These are phyloP conservation scores for Ceratobasidium sp. DNA, from an alignment of 1,284 basidiomycete species.

Conservation along the genomic window DNA sequence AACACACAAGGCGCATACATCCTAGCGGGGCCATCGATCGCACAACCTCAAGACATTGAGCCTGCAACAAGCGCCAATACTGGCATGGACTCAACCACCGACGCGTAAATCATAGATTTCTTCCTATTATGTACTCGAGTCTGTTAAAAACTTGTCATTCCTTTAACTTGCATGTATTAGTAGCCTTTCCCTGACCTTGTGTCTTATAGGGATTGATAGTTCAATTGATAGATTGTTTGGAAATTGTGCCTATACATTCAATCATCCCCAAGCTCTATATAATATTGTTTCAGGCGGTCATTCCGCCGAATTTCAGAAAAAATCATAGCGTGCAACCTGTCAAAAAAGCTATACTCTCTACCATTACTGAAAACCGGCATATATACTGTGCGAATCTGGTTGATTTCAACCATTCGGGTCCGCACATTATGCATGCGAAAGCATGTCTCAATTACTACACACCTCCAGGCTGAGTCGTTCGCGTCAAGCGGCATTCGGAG, in stretches of 20 bases:
- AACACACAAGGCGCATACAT: no score
- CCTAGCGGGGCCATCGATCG: no score
- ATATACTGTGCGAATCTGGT: constrained; percentile 58
- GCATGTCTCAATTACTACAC: constrained; percentile 53
- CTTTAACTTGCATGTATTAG: neutral
- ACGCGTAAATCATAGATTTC: neutral
- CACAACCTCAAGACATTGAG: no score
- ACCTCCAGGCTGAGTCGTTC: constrained; percentile 47
- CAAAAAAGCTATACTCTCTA: neutral
- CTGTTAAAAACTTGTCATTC: neutral
- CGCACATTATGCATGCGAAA: constrained; percentile 53
- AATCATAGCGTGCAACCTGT: neutral
- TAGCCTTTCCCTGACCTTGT: neutral
- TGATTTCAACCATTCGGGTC: constrained; percentile 53
- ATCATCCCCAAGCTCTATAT: neutral
- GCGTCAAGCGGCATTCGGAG: constrained; percentile 56
- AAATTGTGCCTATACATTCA: neutral
- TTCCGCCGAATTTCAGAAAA: neutral
- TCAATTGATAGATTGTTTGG: neutral
- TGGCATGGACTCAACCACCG: no score
- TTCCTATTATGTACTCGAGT: neutral
- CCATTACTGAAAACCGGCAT: constrained; percentile 38
- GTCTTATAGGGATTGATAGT: neutral
- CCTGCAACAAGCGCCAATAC: no score
- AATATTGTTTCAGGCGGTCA: neutral